Conservation (phyloP, 768 basidiomycete genomes). For the Lentinula sp. region DNA sequence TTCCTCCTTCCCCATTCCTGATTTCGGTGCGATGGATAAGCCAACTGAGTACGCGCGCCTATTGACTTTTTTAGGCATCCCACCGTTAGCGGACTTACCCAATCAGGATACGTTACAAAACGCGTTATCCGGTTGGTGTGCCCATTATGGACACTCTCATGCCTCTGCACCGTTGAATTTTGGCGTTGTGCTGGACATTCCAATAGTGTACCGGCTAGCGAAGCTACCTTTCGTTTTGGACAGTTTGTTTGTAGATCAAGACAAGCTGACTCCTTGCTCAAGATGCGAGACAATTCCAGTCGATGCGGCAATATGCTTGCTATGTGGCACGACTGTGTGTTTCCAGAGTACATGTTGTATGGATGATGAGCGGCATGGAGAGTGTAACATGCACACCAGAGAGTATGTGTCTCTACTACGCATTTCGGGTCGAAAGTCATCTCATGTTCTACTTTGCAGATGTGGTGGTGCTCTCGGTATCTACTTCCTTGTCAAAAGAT, state of each 20-base stretch:
- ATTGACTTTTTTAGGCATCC: slow-evolving; percentile 69
- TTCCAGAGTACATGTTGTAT: slow-evolving; percentile 90
- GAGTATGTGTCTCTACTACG: slow-evolving; percentile 53
- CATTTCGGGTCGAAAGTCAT: slow-evolving; percentile 5
- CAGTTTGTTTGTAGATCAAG: slow-evolving; percentile 69
- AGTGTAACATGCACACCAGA: slow-evolving; percentile 94
- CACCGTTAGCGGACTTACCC: slow-evolving; percentile 71
- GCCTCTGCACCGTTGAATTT: slow-evolving; percentile 74
- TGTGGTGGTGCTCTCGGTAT: slow-evolving; percentile 88
- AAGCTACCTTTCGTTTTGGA: slow-evolving; percentile 80
- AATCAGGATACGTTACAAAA: slow-evolving; percentile 85
- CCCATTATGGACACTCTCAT: slow-evolving; percentile 80
- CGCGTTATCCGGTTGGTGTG: slow-evolving; percentile 86
- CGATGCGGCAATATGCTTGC: slow-evolving; percentile 86
- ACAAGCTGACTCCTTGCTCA: slow-evolving; percentile 66
- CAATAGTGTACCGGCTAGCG: slow-evolving; percentile 76
- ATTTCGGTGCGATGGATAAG: slow-evolving; percentile 26
- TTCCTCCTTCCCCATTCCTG: slow-evolving; percentile 49
- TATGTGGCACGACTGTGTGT: slow-evolving; percentile 85
- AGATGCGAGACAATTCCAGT: slow-evolving; percentile 74
- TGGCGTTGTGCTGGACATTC: slow-evolving; percentile 76
- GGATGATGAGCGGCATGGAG: slow-evolving; percentile 68
- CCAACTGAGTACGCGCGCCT: slow-evolving; percentile 77
- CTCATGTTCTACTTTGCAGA: slow-evolving; percentile 32
- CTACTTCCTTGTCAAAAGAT: slow-evolving; percentile 89